Evolutionary conservation across 208 protist species (phyloP).

Genomic region (Balamuthia mandrillaris): DNA sequence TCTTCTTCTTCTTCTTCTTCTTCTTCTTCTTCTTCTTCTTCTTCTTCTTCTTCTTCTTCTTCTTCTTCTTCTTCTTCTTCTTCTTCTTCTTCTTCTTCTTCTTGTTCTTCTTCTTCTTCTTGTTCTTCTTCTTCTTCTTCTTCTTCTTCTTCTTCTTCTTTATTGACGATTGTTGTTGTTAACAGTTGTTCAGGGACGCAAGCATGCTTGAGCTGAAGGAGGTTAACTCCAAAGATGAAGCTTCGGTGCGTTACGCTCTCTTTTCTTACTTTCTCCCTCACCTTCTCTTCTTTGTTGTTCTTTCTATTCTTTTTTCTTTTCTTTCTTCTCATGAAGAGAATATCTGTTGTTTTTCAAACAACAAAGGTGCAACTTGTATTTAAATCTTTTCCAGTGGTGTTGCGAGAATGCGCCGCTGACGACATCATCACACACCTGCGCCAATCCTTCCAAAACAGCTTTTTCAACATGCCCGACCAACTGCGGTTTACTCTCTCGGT

Average conservation of each 20-base stretch:
- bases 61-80: no score
- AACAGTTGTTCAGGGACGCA: constrained; percentile 45
- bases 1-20: neutral
- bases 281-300: no score
- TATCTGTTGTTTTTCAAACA: neutral
- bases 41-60: no score
- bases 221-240: constrained; percentile 33
- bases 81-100: no score
- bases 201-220: constrained; percentile 48
- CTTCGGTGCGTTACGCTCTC: constrained; percentile 42
- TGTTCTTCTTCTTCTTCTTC: no score
- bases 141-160: no score
- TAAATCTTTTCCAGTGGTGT: neutral
- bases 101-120: no score
- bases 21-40: no score
- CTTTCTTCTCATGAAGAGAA: neutral
- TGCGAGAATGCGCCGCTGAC: constrained; percentile 12
- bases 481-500: neutral
- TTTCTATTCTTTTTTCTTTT: neutral
- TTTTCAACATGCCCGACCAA: constrained; percentile 2
- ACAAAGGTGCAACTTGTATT: constrained; percentile 31
- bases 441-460: constrained; percentile 2
- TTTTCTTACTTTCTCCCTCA: no score
- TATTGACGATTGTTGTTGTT: no score
- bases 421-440: constrained; percentile 18